phyloP scores from a whole-genome alignment of 352 stramenopile species.

The Aphanomyces stellatus region DNA sequence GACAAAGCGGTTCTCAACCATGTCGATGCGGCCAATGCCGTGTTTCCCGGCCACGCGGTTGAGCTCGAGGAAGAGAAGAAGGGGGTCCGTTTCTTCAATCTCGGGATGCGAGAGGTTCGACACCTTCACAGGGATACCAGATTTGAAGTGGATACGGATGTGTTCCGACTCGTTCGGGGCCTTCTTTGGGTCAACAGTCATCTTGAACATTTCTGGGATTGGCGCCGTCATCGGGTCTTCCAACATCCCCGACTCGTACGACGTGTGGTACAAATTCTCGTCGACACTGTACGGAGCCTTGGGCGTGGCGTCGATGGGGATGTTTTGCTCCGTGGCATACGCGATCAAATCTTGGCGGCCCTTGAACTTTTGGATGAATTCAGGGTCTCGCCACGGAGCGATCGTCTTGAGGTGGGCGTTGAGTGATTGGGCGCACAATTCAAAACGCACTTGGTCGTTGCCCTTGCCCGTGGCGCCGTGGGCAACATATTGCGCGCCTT shows the following conservation, averaged over 20 bases:
- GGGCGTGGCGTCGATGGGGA: slow-evolving; percentile 94
- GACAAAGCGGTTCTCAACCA: slow-evolving; percentile 99
- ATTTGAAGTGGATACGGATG: slow-evolving; percentile 94
- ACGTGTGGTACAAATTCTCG: slow-evolving; percentile 99
- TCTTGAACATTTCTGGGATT: slow-evolving; percentile 97
- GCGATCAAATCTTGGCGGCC: slow-evolving; percentile 93
- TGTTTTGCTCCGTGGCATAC: slow-evolving; percentile 95
- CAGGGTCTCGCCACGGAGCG: slow-evolving; percentile 94
- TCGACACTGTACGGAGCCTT: slow-evolving; percentile 98
- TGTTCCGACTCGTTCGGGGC: slow-evolving; percentile 86
- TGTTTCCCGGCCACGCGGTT: slow-evolving; percentile 96
- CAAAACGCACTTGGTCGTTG: slow-evolving; percentile 98
- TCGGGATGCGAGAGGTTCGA: slow-evolving; percentile 82
- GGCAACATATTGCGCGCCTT: slow-evolving; percentile 89
- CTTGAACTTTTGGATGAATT: slow-evolving; percentile 99
- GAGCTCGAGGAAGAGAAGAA: slow-evolving; percentile 96
- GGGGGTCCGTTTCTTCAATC: slow-evolving; percentile 83
- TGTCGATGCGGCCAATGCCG: slow-evolving; percentile 96
- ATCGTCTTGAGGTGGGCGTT: slow-evolving; percentile 95
- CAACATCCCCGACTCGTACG: slow-evolving; percentile 95
- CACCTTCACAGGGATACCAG: slow-evolving; percentile 91
- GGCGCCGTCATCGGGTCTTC: slow-evolving; percentile 92
- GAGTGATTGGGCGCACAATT: slow-evolving; percentile 96
- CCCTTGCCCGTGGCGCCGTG: slow-evolving; percentile 98
- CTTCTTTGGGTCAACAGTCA: slow-evolving; percentile 94